These are phyloP conservation scores for Kodamaea suecica DNA, from an alignment of 1,139 yeast genomes.

Conservation along the genomic window DNA sequence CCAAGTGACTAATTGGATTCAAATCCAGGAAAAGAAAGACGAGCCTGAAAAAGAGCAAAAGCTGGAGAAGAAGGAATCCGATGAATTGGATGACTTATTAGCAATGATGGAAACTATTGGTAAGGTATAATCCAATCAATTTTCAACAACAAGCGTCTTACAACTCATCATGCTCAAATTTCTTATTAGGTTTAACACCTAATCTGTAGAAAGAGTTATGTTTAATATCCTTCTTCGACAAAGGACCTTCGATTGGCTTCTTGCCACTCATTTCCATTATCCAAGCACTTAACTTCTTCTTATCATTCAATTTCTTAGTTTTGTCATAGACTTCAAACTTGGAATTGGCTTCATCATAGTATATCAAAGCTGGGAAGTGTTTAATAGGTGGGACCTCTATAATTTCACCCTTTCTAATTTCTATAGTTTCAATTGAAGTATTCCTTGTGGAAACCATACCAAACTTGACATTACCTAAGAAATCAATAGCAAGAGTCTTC, in stretches of 20 bases:
- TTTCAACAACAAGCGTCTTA: too few species aligned
- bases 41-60: too few species aligned
- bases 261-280: slow-evolving; percentile 25
- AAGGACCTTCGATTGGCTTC: slow-evolving; percentile 38
- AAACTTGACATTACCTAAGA: slow-evolving; percentile 37
- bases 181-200: slow-evolving; percentile 24
- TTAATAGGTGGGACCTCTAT: slow-evolving; percentile 7
- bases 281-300: slow-evolving; percentile 36
- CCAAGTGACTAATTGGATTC: slow-evolving; percentile 58
- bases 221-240: slow-evolving; percentile 35
- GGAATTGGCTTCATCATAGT: slow-evolving; percentile 23
- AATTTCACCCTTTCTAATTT: slow-evolving; percentile 18
- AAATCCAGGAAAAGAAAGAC: slow-evolving; percentile 15
- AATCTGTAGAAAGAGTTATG: slow-evolving; percentile 30
- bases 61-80: slow-evolving; percentile 21
- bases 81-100: slow-evolving; percentile 33
- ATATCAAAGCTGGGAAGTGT: slow-evolving; percentile 30
- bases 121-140: slow-evolving; percentile 14
- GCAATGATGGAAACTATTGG: slow-evolving; percentile 40
- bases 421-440: slow-evolving; percentile 16
- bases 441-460: slow-evolving; percentile 23
- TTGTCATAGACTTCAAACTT: slow-evolving; percentile 22
- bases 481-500: slow-evolving; percentile 77
- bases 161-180: slow-evolving; percentile 35
- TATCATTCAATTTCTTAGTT: slow-evolving; percentile 26